phyloP scores from a whole-genome alignment of 2,329 filamentous ascomycete genomes.

The Colletotrichum sp. region DNA sequence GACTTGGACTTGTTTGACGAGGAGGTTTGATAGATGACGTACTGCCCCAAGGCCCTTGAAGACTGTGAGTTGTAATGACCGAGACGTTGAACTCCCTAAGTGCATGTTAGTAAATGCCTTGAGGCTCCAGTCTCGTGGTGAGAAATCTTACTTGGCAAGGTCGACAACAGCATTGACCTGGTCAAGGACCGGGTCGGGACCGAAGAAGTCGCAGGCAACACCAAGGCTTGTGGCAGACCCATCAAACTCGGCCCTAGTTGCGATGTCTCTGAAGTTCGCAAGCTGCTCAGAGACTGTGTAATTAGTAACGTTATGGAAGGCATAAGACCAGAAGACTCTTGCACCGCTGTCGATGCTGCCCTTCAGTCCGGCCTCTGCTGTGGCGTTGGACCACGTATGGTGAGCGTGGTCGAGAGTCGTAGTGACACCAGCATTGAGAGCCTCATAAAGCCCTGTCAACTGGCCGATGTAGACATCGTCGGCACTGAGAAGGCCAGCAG shows the following conservation, averaged over 20 bases:
- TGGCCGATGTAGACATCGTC: slow-evolving; percentile 53
- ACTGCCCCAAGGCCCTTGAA: slow-evolving; percentile 44
- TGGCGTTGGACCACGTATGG: slow-evolving; percentile 48
- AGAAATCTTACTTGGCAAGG: slow-evolving; percentile 32
- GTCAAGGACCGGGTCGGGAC: slow-evolving; percentile 27
- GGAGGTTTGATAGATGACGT: slow-evolving; percentile 13
- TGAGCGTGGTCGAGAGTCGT: slow-evolving; percentile 59
- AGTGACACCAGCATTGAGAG: slow-evolving; percentile 58
- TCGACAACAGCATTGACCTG: slow-evolving; percentile 35
- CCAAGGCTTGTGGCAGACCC: slow-evolving; percentile 39
- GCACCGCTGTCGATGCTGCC: slow-evolving; percentile 53
- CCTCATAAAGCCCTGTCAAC: slow-evolving; percentile 52
- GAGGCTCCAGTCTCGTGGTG: background rate
- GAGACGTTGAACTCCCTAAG: slow-evolving; percentile 41
- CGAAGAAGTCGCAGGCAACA: slow-evolving; percentile 45
- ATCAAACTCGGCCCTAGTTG: slow-evolving; percentile 27
- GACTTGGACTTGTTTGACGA: background rate
- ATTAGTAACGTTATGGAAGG: slow-evolving; percentile 40
- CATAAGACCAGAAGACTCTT: slow-evolving; percentile 50
- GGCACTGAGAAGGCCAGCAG: slow-evolving; percentile 36
- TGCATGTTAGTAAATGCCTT: background rate
- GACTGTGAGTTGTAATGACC: slow-evolving; percentile 50
- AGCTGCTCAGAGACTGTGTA: slow-evolving; percentile 39
- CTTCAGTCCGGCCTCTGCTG: slow-evolving; percentile 47
- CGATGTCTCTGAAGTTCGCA: slow-evolving; percentile 42